These are phyloP conservation scores for Neoconidiobolus thromboides DNA, from an alignment of 371 early-diverging fungal species.

Conservation along the genomic window DNA sequence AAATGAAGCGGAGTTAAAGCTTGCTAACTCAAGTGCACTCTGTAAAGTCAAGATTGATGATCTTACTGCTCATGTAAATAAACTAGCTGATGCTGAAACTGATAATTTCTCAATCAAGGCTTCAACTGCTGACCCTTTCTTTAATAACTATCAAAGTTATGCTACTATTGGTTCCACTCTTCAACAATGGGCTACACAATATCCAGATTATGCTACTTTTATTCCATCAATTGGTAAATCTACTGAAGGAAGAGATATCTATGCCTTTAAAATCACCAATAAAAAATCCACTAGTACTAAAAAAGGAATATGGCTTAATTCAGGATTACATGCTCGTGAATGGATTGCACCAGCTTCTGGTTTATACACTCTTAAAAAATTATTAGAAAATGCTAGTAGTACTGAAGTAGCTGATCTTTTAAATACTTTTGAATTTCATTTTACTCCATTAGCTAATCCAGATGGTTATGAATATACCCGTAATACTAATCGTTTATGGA, in stretches of 20 bases:
- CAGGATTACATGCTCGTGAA: constrained; percentile 7
- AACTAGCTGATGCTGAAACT: neutral
- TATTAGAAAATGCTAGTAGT: neutral
- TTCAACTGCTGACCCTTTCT: neutral
- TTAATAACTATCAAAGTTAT: neutral
- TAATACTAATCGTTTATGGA: constrained; percentile 27
- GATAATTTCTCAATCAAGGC: neutral
- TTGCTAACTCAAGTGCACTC: neutral
- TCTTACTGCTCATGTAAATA: neutral
- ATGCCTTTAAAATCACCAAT: neutral
- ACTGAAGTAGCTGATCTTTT: constrained; percentile 9
- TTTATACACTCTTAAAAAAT: neutral
- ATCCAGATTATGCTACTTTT: neutral
- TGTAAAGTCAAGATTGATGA: neutral
- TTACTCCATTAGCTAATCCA: constrained; percentile 35
- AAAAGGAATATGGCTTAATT: constrained; percentile 1
- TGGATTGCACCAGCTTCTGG: constrained; percentile 5
- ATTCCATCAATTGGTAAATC: constrained; percentile 4
- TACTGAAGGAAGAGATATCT: constrained; percentile 2
- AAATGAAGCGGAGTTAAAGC: neutral
- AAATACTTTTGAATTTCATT: constrained; percentile 19
- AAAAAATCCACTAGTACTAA: neutral
- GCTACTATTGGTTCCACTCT: neutral
- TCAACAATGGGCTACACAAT: neutral
- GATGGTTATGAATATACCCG: constrained; percentile 36